Conservation (phyloP, 2,329 filamentous ascomycete genomes). For the Nemania abortiva region DNA sequence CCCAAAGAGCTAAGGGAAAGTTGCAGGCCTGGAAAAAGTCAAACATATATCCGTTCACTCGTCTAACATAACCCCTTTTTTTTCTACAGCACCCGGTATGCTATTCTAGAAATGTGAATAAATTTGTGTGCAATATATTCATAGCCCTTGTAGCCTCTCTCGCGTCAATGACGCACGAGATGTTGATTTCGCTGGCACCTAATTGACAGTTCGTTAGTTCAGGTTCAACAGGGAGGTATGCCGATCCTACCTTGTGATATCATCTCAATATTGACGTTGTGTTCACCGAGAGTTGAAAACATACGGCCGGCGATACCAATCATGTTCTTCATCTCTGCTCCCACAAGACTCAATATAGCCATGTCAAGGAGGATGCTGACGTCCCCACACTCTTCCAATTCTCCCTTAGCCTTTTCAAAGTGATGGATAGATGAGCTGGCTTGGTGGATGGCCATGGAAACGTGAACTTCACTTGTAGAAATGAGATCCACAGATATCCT, state of each 20-base stretch:
- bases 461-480: conserved; percentile 95
- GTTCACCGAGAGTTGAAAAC: conserved; percentile 93
- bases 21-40: background rate
- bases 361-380: conserved; percentile 92
- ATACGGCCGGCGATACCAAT: conserved; percentile 91
- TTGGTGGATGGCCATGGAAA: conserved; percentile 95
- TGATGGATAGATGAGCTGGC: conserved; percentile 73
- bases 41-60: background rate
- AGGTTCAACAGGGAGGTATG: background rate
- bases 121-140: conserved; percentile 94
- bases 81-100: background rate
- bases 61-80: background rate
- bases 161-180: conserved; percentile 96
- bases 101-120: conserved; percentile 94
- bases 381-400: conserved; percentile 84
- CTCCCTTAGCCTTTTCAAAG: conserved; percentile 75
- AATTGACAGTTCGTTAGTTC: conserved; percentile 12
- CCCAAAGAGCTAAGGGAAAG: background rate
- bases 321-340: conserved; percentile 98
- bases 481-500: conserved; percentile 94
- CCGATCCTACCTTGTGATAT: conserved; percentile 86
- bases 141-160: conserved; percentile 91
- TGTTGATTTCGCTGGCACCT: conserved; percentile 99
- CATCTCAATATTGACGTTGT: conserved; percentile 98
- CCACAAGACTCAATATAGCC: conserved; percentile 95